A percentile compares a stretch with the other conserved stretches of the same genome.
Conservation (phyloP, 2,329 filamentous ascomycete genomes). For the Curvularia lunata region DNA sequence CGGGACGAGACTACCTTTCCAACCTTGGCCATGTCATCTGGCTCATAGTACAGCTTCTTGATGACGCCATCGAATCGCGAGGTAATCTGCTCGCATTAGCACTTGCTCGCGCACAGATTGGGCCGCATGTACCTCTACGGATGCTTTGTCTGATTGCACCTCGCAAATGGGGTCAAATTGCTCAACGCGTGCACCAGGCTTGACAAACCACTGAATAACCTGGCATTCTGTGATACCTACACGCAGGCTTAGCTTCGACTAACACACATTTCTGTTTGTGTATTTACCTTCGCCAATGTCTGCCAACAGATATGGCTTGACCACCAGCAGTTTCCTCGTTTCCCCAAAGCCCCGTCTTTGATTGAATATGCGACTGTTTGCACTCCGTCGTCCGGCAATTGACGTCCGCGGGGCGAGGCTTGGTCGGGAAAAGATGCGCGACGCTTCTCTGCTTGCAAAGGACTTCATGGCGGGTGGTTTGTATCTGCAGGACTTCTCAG, state of each 20-base stretch:
- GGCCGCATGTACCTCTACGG: constrained; percentile 58
- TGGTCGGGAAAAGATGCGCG: constrained; percentile 35
- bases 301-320: constrained; percentile 82
- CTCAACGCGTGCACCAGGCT: constrained; percentile 92
- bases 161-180: constrained; percentile 98
- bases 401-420: constrained; percentile 27
- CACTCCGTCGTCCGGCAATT: constrained; percentile 32
- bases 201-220: constrained; percentile 99
- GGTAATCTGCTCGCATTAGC: constrained; percentile 71
- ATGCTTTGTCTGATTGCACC: constrained; percentile 96
- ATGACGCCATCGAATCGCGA: constrained; percentile 94
- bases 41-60: constrained; percentile 94
- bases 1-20: constrained; percentile 63
- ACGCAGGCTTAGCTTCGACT: constrained; percentile 13
- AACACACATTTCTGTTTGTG: neutral
- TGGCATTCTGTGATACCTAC: constrained; percentile 96
- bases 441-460: constrained; percentile 40
- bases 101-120: neutral
- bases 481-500: constrained; percentile 16
- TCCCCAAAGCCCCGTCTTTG: constrained; percentile 49
- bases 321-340: constrained; percentile 50
- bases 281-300: constrained; percentile 82
- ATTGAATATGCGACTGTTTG: constrained; percentile 29
- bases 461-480: constrained; percentile 38
- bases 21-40: constrained; percentile 94